Percentiles rank a stretch among this genome's conserved stretches.
These are phyloP conservation scores for Sicyos edulis DNA, from an alignment of 306 rosid species.

Conservation along the genomic window DNA sequence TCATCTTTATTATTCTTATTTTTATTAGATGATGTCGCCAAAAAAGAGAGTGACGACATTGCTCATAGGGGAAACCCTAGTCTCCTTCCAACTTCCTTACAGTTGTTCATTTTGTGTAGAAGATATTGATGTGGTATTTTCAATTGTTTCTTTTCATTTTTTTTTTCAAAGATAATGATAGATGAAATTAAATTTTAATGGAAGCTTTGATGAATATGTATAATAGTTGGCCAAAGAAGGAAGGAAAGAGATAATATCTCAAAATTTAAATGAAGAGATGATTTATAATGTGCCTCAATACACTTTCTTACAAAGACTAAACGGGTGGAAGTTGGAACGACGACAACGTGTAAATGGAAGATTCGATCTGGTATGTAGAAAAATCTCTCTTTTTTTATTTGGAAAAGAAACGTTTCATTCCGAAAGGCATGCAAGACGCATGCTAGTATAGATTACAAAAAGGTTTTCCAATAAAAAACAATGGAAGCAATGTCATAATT, in stretches of 20 bases:
- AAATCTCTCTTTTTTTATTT: neutral
- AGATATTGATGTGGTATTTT: neutral
- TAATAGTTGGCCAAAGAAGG: neutral
- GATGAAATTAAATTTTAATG: neutral
- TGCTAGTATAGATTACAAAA: too few species aligned
- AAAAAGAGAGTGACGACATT: conserved; percentile 14
- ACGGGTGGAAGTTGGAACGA: neutral
- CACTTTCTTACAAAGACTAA: neutral
- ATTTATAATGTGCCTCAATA: neutral
- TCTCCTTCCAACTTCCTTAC: conserved; percentile 3
- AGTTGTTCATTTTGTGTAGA: neutral
- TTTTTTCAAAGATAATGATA: neutral
- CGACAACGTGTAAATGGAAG: conserved; percentile 14
- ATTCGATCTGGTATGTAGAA: conserved; percentile 9
- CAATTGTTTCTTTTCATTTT: neutral
- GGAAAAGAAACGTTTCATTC: too few species aligned
- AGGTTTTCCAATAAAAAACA: too few species aligned
- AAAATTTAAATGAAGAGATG: neutral
- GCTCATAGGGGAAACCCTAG: neutral
- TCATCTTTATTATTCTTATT: neutral
- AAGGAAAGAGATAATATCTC: neutral
- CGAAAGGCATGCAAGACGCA: too few species aligned
- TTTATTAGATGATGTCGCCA: neutral
- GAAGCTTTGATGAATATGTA: neutral
- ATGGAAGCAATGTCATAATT: too few species aligned